Evolutionary conservation across 768 basidiomycete species (phyloP), one percentile per base, ranked within the genome.

Genomic region (Tubosaeta brunneosetosa): DNA sequence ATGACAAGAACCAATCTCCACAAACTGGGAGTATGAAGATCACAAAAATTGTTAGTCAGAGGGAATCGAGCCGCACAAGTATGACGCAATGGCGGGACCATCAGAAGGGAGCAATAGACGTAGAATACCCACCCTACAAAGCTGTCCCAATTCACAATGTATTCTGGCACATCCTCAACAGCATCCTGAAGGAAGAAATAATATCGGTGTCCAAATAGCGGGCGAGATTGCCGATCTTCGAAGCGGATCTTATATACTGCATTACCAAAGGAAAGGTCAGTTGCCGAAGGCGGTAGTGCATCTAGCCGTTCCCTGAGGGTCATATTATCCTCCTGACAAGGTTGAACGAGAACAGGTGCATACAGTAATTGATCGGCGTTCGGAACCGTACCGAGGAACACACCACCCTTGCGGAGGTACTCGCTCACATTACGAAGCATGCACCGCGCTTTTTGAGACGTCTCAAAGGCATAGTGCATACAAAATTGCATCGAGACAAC

Each of bases 391-490:
- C 97, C 97, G 49, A 99, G 81, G 62, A 97, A 97, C n/a, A 86
- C 72, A 4, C 97, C 97, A 25, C 94, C 95, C 26, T 78, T 75
- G 29, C 88, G 76, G 42, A 99, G 75, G 77, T 86, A 85, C 43
- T 78, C 72, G 51, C 83, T 81, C 29, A 94, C 94, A 66, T 99
- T 99, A 34, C 84, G 79, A 31, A 99, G 82, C 97, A 99, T 97
- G 67, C 83, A 86, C 31, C 91, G 80, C 25, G 85, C 89, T 66
- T 97, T 97, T 53, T 80, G 74, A 29, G 83, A 80, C n/a, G 80
- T 87, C 69, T 98, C 94, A 67, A 99, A 98, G 8, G 97, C 97
- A 65, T 99, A 98, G 68, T 99, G 97, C 91, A 99, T 97, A 71
- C 97, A 98, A 68, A 99, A 99, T 66, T 99, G 97, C 92, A 97